A percentile compares a stretch with the other conserved stretches of the same genome.
phyloP scores from a whole-genome alignment of 805 yeast species.

The Kodamaea nitidulidarum region DNA sequence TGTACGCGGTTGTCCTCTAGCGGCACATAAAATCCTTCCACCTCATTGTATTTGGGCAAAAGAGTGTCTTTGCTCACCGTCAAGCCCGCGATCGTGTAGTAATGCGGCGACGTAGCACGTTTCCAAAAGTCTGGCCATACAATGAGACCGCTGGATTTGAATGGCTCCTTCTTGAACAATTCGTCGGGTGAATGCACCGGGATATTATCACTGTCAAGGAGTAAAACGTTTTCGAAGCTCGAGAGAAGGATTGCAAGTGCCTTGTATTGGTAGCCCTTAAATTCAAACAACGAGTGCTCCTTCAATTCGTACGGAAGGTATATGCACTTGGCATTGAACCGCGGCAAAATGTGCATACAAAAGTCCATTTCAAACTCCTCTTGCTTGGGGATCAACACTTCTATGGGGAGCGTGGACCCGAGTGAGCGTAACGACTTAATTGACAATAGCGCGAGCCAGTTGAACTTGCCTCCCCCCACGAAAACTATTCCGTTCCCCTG shows the following conservation, averaged over 20 bases:
- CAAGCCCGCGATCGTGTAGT: conserved; percentile 64
- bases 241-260: conserved; percentile 38
- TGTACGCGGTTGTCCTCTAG: conserved; percentile 5
- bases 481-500: conserved; percentile 55
- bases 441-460: conserved; percentile 65
- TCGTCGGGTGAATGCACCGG: conserved; percentile 64
- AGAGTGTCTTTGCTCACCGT: conserved; percentile 23
- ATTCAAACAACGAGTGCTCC: conserved; percentile 29
- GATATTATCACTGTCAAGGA: conserved; percentile 73
- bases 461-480: conserved; percentile 79
- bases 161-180: conserved; percentile 56
- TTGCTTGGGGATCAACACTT: conserved; percentile 69
- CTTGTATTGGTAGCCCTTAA: conserved; percentile 42
- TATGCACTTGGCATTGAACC: conserved; percentile 37
- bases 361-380: conserved; percentile 69
- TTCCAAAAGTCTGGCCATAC: conserved; percentile 91
- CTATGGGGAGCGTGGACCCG: conserved; percentile 73
- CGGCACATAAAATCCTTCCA: conserved; percentile 17
- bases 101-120: conserved; percentile 72
- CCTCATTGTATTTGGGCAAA: conserved; percentile 33
- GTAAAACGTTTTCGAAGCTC: conserved; percentile 64
- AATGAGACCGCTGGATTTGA: conserved; percentile 48
- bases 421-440: conserved; percentile 60
- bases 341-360: conserved; percentile 36
- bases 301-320: conserved; percentile 31